A percentile compares a stretch with the other conserved stretches of the same genome.
phyloP scores from a whole-genome alignment of 176 grass and related monocot genomes.

The Aegilops longissima region DNA sequence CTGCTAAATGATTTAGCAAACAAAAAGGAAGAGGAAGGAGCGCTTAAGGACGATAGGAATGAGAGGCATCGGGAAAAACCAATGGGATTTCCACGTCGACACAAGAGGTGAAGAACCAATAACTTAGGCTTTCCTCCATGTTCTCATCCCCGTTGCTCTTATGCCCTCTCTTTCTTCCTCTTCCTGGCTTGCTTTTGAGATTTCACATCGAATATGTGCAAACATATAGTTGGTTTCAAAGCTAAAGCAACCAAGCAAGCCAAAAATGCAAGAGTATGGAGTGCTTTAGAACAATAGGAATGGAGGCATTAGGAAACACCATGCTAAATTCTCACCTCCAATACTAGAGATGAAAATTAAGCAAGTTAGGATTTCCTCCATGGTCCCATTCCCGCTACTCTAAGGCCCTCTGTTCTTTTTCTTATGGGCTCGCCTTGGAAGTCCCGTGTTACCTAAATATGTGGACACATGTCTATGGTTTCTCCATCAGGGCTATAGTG shows the following conservation, averaged over 20 bases:
- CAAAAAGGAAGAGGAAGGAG: constrained; percentile 21
- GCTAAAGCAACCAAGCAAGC: background rate
- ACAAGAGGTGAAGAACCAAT: background rate
- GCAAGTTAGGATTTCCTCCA: background rate
- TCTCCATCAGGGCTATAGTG: background rate
- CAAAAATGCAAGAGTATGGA: background rate
- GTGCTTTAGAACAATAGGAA: background rate
- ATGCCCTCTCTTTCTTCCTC: background rate
- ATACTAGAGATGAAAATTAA: background rate
- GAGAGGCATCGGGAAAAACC: constrained; percentile 17
- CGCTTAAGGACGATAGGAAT: constrained; percentile 17
- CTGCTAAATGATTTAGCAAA: background rate
- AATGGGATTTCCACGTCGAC: background rate
- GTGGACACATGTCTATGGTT: background rate
- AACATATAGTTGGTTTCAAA: background rate
- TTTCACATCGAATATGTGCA: background rate
- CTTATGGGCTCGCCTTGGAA: background rate
- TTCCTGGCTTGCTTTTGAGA: background rate
- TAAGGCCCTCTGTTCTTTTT: background rate
- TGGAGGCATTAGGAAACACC: background rate
- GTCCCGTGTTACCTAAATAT: background rate
- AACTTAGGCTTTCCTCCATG: background rate
- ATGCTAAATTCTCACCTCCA: background rate
- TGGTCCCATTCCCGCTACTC: background rate
- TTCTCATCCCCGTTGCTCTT: background rate